phyloP scores from a whole-genome alignment of 352 stramenopile species.

The Pilasporangium apinafurcum region DNA sequence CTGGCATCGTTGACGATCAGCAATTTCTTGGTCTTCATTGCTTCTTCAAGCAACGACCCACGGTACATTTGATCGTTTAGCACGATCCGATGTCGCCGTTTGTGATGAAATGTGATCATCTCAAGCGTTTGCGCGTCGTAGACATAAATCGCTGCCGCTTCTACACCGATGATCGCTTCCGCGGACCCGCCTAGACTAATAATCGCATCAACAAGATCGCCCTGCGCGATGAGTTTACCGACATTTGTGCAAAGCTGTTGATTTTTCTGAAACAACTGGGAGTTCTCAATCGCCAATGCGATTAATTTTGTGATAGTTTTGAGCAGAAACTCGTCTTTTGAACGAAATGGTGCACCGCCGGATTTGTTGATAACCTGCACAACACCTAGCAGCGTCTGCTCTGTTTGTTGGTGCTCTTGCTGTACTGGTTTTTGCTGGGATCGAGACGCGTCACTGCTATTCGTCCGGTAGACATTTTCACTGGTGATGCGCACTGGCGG shows the following conservation, averaged over 20 bases:
- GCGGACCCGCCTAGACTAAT: slow-evolving; percentile 41
- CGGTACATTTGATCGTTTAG: slow-evolving; percentile 45
- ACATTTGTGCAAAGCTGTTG: slow-evolving; percentile 61
- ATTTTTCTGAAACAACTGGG: slow-evolving; percentile 74
- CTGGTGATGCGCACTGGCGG: slow-evolving; percentile 4
- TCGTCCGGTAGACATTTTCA: background rate
- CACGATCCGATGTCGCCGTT: slow-evolving; percentile 50
- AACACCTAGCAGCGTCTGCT: slow-evolving; percentile 53
- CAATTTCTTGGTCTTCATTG: slow-evolving; percentile 30
- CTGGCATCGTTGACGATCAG: slow-evolving; percentile 62
- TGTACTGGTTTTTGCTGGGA: background rate
- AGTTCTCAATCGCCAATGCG: slow-evolving; percentile 74
- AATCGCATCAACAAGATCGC: slow-evolving; percentile 52
- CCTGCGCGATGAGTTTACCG: slow-evolving; percentile 52
- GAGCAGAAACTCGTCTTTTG: slow-evolving; percentile 76
- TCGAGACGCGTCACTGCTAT: background rate
- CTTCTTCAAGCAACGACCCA: slow-evolving; percentile 44
- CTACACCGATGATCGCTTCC: slow-evolving; percentile 69
- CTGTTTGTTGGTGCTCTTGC: slow-evolving; percentile 2
- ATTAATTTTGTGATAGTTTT: slow-evolving; percentile 75
- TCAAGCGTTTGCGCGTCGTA: slow-evolving; percentile 32
- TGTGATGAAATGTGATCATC: slow-evolving; percentile 66
- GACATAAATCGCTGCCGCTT: slow-evolving; percentile 61
- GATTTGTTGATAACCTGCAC: slow-evolving; percentile 84
- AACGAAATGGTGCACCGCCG: slow-evolving; percentile 58